Base-by-base conservation (phyloP, 345 rosid genomes). In the Boechera stricta region DNA sequence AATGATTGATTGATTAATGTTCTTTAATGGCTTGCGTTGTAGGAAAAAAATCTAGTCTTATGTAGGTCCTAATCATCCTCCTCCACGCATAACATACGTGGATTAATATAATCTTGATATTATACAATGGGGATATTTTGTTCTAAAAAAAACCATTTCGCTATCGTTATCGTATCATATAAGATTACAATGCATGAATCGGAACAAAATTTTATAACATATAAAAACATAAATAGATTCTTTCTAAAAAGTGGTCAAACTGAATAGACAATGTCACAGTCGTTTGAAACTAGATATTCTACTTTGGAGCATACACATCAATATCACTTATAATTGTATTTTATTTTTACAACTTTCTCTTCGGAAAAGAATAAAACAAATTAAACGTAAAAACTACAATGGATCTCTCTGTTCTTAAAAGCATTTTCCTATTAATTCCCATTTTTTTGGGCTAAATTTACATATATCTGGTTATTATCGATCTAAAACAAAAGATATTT, bases 1-100 rank as follows among this genome's bases (percentile, higher is more conserved):
- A 70, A 69, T 69, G 74, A 69, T 76, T 77, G 75, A 63, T 69
- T 67, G 67, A 33, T 71, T 29, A 18, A 10, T 31, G 32, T 16
- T 48, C 2, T 26, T 75, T 16, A n/a, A 35, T 48, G 79, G 42
- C 53, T 67, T 67, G 33, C 39, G 62, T 51, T 51, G 2, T 62
- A 38, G 15, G 2, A 15, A 13, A 7, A 75, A 67, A 4, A 75
- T 58, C 67, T 59, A 28, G 45, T 6, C 11, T 47, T 24, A 15
- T 35, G 78, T 75, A 44, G 78, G 78, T 28, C 67, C 52, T 11
- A 67, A 49, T 61, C 9, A 0, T 55, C 53, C 7, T 56, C 56
- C 33, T 74, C 31, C 51, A 74, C 29, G 1, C 12, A n/a, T 60
- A 39, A 35, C 24, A 53, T 69, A 69, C 71, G 71, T 70, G 64